Base-by-base conservation (phyloP, 139 green algal genomes). In the Picochlorum sp. region DNA sequence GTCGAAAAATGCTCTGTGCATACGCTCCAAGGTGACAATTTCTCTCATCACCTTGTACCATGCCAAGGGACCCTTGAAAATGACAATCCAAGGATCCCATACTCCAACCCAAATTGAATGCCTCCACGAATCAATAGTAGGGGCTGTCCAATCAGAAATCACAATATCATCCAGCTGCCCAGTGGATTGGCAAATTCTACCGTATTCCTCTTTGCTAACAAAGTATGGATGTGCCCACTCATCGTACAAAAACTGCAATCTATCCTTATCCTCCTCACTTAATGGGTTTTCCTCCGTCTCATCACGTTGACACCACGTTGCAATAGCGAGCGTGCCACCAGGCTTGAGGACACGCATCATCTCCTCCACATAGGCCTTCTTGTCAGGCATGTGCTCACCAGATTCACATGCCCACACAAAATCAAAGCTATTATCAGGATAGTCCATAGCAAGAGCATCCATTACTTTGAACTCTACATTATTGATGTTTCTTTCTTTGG, bases 381-480 rank as follows among this genome's bases (percentile, higher is more conserved):
- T 98, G 85, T 98, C 90, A 4, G 92, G 92, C 92, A 98, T 98
- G 82, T 98, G 92, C 82, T 98, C 92, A 4, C 92, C 92, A 14
- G 66, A 86, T 83, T 98, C 92, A 65, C 95, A 97, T 5, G 88
- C 95, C 91, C 92, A 98, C 59, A 98, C 92, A 47, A 98, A 71
- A 76, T 98, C 92, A 61, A 96, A 98, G 9, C 57, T 76, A 75
- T 92, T 74, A 69, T 96, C 87, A 8, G 70, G 68, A 61, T 91
- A 95, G 1, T 82, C 66, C 89, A 98, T 96, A 2, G 83, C 65
- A 37, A 98, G 74, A 8, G 92, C 92, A 58, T 98, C 85, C 86
- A 97, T 96, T 3, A 98, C 92, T 77, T 92, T 68, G 68, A 95
- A 93, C 41, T 69, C 71, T 9, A 82, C 83, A 50, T 96, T 95